Percentiles rank a stretch among this genome's conserved stretches.
Conservation (phyloP, 331 rosid species). For the Erythrophleum ivorense region DNA sequence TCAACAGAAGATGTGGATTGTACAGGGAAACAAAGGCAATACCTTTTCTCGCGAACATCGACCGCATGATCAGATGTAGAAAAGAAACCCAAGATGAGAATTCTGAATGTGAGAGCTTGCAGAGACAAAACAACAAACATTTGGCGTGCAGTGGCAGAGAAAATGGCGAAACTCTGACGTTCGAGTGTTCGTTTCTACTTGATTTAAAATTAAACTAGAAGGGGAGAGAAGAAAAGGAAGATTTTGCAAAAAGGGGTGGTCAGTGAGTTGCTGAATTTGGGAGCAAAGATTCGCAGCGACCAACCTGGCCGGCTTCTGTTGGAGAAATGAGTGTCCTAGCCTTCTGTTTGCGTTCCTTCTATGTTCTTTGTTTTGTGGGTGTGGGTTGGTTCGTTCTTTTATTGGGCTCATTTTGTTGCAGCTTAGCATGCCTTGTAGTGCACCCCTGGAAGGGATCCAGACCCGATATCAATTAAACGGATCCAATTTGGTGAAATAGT, state of each 20-base stretch:
- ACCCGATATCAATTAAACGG: too few species aligned
- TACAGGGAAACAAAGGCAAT: conserved; percentile 28
- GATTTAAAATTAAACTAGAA: neutral
- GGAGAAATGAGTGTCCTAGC: too few species aligned
- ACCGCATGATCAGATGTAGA: conserved; percentile 34
- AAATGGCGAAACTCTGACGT: neutral
- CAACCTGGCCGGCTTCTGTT: too few species aligned
- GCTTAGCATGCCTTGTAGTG: too few species aligned
- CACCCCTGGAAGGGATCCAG: too few species aligned
- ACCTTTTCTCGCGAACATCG: conserved; percentile 50
- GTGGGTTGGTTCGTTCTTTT: too few species aligned
- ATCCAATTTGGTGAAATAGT: too few species aligned
- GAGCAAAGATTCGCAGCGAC: neutral
- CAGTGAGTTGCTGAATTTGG: neutral
- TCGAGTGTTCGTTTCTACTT: neutral
- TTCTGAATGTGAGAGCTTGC: neutral
- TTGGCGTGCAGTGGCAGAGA: conserved; percentile 39
- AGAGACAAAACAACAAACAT: conserved; percentile 56
- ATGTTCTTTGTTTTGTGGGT: too few species aligned
- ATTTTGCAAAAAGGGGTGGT: neutral
- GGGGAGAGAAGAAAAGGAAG: neutral
- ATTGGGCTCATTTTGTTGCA: too few species aligned
- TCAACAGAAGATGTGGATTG: conserved; percentile 40
- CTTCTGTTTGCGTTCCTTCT: too few species aligned
- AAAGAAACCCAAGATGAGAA: conserved; percentile 6